These are phyloP conservation scores for Coemansia sp. DNA, from an alignment of 192 early-diverging fungal species.

Conservation along the genomic window DNA sequence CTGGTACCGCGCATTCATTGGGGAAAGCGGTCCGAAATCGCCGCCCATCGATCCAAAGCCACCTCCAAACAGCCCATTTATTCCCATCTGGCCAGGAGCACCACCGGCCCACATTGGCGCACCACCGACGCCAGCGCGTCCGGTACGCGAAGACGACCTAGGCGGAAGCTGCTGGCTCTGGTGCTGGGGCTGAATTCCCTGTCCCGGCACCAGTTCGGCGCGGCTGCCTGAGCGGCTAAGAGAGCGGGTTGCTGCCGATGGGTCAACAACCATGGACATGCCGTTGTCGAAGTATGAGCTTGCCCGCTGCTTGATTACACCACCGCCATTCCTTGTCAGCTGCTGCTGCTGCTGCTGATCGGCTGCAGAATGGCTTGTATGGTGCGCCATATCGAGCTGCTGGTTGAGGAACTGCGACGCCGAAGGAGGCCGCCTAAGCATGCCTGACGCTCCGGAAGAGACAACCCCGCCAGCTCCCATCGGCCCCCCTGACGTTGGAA, in stretches of 20 bases:
- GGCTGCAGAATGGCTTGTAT: neutral
- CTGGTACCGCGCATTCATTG: conserved; percentile 24
- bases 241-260: conserved; percentile 24
- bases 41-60: conserved; percentile 49
- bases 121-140: conserved; percentile 13
- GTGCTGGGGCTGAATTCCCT: conserved; percentile 11
- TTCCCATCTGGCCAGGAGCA: conserved; percentile 25
- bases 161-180: conserved; percentile 23
- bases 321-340: conserved; percentile 15
- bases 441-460: conserved; percentile 18
- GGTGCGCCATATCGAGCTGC: conserved; percentile 20
- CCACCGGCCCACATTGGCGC: conserved; percentile 36
- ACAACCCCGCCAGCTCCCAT: conserved; percentile 7
- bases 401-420: conserved; percentile 28
- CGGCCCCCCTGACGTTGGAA: conserved; percentile 17
- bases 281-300: conserved; percentile 38
- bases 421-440: conserved; percentile 40
- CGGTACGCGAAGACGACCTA: conserved; percentile 40
- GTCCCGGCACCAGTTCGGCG: conserved; percentile 21
- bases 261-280: conserved; percentile 30
- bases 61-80: conserved; percentile 41
- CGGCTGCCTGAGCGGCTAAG: conserved; percentile 47
- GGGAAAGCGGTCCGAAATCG: conserved; percentile 27
- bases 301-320: conserved; percentile 27
- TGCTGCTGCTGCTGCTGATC: conserved; percentile 27